Evolutionary conservation across 305 asterid species (phyloP).

Genomic region (Plantago coronopus): DNA sequence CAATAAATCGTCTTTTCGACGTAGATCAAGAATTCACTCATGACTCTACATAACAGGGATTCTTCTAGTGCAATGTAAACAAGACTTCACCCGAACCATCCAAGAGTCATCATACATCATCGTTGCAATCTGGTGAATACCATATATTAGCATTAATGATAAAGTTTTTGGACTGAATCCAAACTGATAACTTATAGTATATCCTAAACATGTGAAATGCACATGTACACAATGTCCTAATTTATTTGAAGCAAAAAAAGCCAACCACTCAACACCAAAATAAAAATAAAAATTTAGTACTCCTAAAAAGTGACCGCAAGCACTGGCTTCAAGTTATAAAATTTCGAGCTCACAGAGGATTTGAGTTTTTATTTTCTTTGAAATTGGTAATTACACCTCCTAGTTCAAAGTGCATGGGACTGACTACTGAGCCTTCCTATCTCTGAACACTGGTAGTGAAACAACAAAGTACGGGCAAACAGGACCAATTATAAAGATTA

Average conservation of each 20-base stretch:
- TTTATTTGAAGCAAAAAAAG: constrained; percentile 29
- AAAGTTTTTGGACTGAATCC: constrained; percentile 32
- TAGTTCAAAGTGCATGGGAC: too few species aligned
- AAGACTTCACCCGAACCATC: constrained; percentile 49
- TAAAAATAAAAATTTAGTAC: too few species aligned
- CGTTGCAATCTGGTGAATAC: constrained; percentile 78
- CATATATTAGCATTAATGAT: constrained; percentile 43
- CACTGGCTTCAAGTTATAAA: not conserved
- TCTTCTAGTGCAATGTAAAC: constrained; percentile 42
- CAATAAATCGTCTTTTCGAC: constrained; percentile 25
- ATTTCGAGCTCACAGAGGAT: too few species aligned
- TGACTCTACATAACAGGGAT: constrained; percentile 38
- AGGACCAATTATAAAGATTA: too few species aligned
- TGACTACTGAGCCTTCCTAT: too few species aligned
- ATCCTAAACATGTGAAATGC: constrained; percentile 18
- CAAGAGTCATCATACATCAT: constrained; percentile 79
- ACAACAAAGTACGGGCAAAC: too few species aligned
- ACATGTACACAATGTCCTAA: constrained; percentile 14
- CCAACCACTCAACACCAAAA: not conserved
- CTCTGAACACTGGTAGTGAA: too few species aligned
- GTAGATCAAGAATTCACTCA: constrained; percentile 29
- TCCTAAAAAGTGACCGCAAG: not conserved
- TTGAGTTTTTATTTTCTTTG: too few species aligned
- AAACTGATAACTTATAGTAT: constrained; percentile 12
- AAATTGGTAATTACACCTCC: too few species aligned